phyloP scores from a whole-genome alignment of 2,329 filamentous ascomycete genomes.

The Stachybotrys elegans region DNA sequence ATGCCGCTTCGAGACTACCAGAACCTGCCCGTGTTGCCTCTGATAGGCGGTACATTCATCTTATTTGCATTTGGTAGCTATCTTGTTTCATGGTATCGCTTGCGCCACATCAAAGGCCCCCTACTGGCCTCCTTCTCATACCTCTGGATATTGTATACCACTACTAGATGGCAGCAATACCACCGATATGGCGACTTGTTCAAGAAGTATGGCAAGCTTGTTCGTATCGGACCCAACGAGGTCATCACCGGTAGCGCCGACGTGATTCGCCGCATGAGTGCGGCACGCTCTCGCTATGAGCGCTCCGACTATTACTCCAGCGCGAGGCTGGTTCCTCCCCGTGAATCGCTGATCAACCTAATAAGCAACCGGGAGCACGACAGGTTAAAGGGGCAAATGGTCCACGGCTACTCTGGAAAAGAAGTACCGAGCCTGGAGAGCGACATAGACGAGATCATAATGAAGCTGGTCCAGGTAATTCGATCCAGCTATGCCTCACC shows the following conservation, averaged over 20 bases:
- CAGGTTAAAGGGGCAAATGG: neutral
- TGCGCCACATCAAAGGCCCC: slow-evolving; percentile 3
- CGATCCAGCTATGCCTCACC: neutral
- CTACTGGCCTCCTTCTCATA: slow-evolving; percentile 1
- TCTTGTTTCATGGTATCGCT: slow-evolving; percentile 4
- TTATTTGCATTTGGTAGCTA: no score
- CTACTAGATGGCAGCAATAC: neutral
- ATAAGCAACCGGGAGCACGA: neutral
- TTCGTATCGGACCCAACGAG: slow-evolving; percentile 1
- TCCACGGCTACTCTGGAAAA: neutral
- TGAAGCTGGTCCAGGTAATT: neutral
- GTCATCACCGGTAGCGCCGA: neutral
- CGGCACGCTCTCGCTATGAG: slow-evolving; percentile 1
- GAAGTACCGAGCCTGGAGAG: neutral
- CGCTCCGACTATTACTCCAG: neutral
- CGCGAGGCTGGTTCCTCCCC: neutral
- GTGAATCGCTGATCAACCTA: neutral
- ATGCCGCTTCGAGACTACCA: no score
- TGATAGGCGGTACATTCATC: no score
- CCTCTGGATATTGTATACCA: slow-evolving; percentile 35
- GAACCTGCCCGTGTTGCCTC: no score
- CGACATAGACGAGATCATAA: neutral
- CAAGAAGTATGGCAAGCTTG: neutral
- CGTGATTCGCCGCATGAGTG: neutral
- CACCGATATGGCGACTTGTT: neutral